A percentile compares a stretch with the other conserved stretches of the same genome.
These are phyloP conservation scores for Ilyonectria mors-panacis DNA, from an alignment of 2,329 filamentous ascomycete genomes.

Conservation along the genomic window DNA sequence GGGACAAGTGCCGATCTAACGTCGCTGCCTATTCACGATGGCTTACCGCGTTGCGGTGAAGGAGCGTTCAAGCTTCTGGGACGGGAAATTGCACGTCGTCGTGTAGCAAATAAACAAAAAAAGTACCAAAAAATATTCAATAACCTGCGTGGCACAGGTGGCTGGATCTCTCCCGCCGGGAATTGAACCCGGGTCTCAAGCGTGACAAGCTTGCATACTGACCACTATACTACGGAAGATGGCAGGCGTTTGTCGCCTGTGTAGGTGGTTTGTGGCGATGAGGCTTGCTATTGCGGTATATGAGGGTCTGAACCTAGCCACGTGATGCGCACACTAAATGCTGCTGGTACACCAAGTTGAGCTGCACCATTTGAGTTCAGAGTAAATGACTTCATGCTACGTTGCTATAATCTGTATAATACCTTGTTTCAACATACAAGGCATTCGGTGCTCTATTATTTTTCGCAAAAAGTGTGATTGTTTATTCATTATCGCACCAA, in stretches of 20 bases:
- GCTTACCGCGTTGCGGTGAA: not conserved
- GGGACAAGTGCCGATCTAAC: not conserved
- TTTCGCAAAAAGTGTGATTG: too few relatives aligned
- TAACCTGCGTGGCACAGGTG: slow-evolving; percentile 23
- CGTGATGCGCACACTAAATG: not conserved
- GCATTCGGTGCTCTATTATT: too few relatives aligned
- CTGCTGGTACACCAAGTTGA: too few relatives aligned
- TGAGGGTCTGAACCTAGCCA: not conserved
- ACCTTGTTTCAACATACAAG: too few relatives aligned
- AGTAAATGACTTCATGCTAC: too few relatives aligned
- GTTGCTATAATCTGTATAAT: too few relatives aligned
- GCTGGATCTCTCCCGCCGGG: slow-evolving; percentile 29
- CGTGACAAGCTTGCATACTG: slow-evolving; percentile 32
- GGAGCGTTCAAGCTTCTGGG: not conserved
- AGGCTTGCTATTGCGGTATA: not conserved
- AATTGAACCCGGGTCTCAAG: slow-evolving; percentile 33
- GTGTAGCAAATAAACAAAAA: not conserved
- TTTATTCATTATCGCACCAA: too few relatives aligned
- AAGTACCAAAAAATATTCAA: slow-evolving; percentile 1
- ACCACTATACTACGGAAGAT: slow-evolving; percentile 35
- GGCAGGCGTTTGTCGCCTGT: slow-evolving; percentile 23
- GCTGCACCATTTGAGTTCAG: too few relatives aligned
- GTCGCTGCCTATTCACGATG: slow-evolving; percentile 16
- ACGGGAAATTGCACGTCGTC: too few relatives aligned
- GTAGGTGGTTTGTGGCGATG: slow-evolving; percentile 17